Evolutionary conservation across 2,329 filamentous ascomycete species (phyloP), one percentile per base, ranked within the genome.

Genomic region (Eutypa lata): DNA sequence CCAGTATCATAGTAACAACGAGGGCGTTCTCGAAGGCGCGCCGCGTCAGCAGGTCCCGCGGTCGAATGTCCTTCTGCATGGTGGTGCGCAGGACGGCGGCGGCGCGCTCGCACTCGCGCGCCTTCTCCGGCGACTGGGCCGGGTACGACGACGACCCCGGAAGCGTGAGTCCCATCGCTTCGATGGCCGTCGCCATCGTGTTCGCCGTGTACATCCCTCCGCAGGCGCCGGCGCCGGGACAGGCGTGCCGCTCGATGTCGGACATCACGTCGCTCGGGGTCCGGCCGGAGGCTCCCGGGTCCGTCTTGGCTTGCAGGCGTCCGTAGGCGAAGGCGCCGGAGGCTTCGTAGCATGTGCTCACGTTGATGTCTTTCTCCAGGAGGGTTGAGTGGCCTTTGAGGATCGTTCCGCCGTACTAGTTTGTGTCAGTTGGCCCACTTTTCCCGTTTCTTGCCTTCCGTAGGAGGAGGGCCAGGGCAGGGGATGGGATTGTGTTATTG

Each of bases 191-290:
- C 3, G 90, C 89, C 90, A 96, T 93, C 22, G 91, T 96, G 73
- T 96, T 96, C 58, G 91, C 91, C 1, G 91, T 96, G 74, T 91
- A 96, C 91, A 96, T 61, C 79, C 88, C 88, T 53, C 87, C 88
- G 59, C 88, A 91, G 22, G 88, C 88, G 11, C 88, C 88, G 2
- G 84, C 80, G 8, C 85, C 84, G 1, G 88, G 88, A 68, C 91
- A 96, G 2, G 91, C 86, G 64, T 94, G 81, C 57, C 76, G 77
- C 73, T 92, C 89, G 47, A 96, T 84, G 67, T 97, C 93, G 26
- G 88, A 83, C 76, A 95, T 83, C 52, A 96, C 90, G 62, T 96
- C 89, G 53, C 86, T 83, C 49, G 88, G 82, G 1, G 78, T 87
- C 57, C 88, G 86, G 47, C 85, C 83, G 2, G 81, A 80, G 52